Conservation (phyloP, 2,329 filamentous ascomycete species). For the Ramichloridium luteum region DNA sequence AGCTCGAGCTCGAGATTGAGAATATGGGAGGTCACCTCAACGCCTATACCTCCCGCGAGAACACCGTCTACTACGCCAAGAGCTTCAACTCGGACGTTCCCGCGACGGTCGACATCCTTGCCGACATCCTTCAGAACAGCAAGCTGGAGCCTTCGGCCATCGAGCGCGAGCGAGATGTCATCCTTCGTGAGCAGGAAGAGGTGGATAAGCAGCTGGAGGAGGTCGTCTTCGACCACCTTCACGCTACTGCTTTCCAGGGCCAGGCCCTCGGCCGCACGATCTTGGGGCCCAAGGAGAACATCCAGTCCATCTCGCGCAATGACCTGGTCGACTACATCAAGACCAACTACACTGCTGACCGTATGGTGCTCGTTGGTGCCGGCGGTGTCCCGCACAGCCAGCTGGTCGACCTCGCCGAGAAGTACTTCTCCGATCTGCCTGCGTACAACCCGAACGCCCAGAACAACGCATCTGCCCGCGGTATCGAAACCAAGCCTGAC, state of each 20-base stretch:
- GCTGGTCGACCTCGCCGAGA: constrained; percentile 90
- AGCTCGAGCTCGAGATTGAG: constrained; percentile 98
- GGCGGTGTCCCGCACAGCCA: constrained; percentile 89
- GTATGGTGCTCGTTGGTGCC: constrained; percentile 95
- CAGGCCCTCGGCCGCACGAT: constrained; percentile 97
- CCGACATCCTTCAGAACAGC: constrained; percentile 98
- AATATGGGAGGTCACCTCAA: constrained; percentile 99
- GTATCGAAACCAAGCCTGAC: constrained; percentile 75
- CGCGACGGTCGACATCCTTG: constrained; percentile 91
- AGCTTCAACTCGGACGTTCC: constrained; percentile 96
- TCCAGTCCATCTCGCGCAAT: constrained; percentile 82
- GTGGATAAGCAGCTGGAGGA: constrained; percentile 99
- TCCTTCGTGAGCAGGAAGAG: constrained; percentile 96
- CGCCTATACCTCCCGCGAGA: constrained; percentile 98
- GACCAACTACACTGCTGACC: constrained; percentile 98
- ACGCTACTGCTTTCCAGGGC: constrained; percentile 93
- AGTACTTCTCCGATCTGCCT: constrained; percentile 78
- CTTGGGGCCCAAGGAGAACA: constrained; percentile 95
- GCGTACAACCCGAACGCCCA: constrained; percentile 61
- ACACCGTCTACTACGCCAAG: constrained; percentile 99
- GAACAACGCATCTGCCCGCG: constrained; percentile 57
- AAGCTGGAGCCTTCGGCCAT: constrained; percentile 89
- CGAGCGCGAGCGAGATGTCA: constrained; percentile 96
- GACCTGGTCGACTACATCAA: constrained; percentile 96
- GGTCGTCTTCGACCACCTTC: constrained; percentile 97